A percentile compares a stretch with the other conserved stretches of the same genome.
These are phyloP conservation scores for Arabis hirsuta DNA, from an alignment of 345 rosid species.

Conservation along the genomic window DNA sequence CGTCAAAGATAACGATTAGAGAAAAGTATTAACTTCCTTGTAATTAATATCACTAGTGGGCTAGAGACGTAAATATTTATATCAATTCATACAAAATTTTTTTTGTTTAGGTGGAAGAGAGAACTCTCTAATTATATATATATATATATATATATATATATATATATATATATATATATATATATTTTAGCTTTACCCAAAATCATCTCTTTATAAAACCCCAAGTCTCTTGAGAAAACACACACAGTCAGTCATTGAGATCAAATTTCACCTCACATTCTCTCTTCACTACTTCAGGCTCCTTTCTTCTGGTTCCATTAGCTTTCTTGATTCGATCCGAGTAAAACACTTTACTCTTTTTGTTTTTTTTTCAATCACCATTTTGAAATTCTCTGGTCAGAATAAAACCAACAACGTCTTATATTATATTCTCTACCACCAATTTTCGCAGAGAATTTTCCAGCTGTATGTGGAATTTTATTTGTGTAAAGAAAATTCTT, in stretches of 20 bases:
- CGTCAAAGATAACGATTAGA: neutral
- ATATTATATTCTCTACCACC: neutral
- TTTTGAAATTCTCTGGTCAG: neutral
- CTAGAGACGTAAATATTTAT: too few species aligned
- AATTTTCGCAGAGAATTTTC: slow-evolving; percentile 13
- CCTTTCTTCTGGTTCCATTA: neutral
- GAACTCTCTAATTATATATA: too few species aligned
- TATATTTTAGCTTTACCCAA: neutral
- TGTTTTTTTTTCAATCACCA: neutral
- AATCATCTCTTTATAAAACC: neutral
- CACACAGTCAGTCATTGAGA: neutral
- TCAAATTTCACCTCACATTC: neutral
- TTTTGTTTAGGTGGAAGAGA: too few species aligned
- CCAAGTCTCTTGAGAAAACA: neutral
- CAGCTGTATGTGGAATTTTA: slow-evolving; percentile 1
- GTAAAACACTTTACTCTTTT: neutral
- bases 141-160: too few species aligned
- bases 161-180: too few species aligned
- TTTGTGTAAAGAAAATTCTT: slow-evolving; percentile 1
- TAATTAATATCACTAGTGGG: neutral
- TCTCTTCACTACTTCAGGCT: slow-evolving; percentile 10
- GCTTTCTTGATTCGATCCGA: neutral
- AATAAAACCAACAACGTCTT: neutral
- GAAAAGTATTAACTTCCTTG: neutral
- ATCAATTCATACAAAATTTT: too few species aligned